These are phyloP conservation scores for Sanguinoderma infundibulare DNA, from an alignment of 1,284 basidiomycete genomes.

Conservation along the genomic window DNA sequence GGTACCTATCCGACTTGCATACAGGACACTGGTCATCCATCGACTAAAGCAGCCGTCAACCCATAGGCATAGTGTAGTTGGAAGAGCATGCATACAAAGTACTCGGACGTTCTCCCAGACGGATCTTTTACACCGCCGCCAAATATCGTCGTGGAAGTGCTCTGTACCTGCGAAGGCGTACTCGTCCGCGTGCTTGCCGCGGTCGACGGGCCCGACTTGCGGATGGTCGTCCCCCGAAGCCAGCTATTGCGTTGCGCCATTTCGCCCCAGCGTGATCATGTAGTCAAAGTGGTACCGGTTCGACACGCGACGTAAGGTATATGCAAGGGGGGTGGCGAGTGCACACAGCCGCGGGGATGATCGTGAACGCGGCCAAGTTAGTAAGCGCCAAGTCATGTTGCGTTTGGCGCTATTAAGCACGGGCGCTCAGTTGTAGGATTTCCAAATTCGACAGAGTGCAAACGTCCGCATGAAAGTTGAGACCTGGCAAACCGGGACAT, in stretches of 20 bases:
- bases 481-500: too few relatives aligned
- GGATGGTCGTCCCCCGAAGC: slow-evolving; percentile 74
- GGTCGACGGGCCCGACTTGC: slow-evolving; percentile 60
- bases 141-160: slow-evolving; percentile 71
- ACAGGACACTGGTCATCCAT: slow-evolving; percentile 97
- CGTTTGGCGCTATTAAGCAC: too few relatives aligned
- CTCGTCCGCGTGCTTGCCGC: slow-evolving; percentile 55
- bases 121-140: slow-evolving; percentile 83
- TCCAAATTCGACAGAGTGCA: too few relatives aligned
- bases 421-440: too few relatives aligned
- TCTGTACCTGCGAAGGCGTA: slow-evolving; percentile 67
- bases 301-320: neutral
- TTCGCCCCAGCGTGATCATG: neutral
- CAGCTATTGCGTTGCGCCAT: slow-evolving; percentile 42
- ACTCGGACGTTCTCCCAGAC: slow-evolving; percentile 78
- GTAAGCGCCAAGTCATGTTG: too few relatives aligned
- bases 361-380: neutral
- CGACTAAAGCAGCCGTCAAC: slow-evolving; percentile 52
- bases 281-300: neutral
- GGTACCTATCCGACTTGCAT: slow-evolving; percentile 95
- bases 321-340: neutral
- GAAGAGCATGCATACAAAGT: slow-evolving; percentile 58
- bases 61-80: neutral
- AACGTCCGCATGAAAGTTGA: too few relatives aligned
- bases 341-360: too few relatives aligned